These are phyloP conservation scores for Epichloe bromicola DNA, from an alignment of 2,329 filamentous ascomycete species.

Conservation along the genomic window DNA sequence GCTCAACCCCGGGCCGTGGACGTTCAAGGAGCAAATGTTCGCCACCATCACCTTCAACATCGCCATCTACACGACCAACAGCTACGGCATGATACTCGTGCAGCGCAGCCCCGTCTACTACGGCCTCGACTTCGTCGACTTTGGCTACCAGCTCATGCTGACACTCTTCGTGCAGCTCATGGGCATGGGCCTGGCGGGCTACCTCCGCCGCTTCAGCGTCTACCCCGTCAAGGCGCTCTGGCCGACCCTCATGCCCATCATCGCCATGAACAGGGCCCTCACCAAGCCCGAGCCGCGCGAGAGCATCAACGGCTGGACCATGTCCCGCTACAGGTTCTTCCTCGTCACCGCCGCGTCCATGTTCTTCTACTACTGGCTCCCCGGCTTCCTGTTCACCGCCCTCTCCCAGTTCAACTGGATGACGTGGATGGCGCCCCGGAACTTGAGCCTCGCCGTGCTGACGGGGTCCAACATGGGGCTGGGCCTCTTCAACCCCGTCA, in stretches of 20 bases:
- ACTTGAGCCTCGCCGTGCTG: conserved; percentile 25
- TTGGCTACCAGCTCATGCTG: conserved; percentile 34
- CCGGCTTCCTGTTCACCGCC: conserved; percentile 34
- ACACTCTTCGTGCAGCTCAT: conserved; percentile 36
- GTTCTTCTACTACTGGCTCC: conserved; percentile 42
- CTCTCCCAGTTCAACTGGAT: conserved; percentile 40
- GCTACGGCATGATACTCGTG: conserved; percentile 33
- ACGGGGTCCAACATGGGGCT: conserved; percentile 30
- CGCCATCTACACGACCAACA: conserved; percentile 32
- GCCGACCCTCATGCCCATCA: conserved; percentile 35
- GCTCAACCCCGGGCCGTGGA: conserved; percentile 41
- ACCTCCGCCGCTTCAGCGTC: conserved; percentile 36
- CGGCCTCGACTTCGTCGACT: conserved; percentile 24
- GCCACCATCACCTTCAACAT: conserved; percentile 46
- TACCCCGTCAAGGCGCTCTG: conserved; percentile 38
- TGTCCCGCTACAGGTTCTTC: conserved; percentile 35
- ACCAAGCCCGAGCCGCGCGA: conserved; percentile 15
- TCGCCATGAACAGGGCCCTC: conserved; percentile 34
- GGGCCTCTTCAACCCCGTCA: conserved; percentile 22
- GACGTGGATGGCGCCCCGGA: conserved; percentile 38
- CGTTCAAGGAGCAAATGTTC: conserved; percentile 47
- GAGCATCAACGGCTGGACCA: conserved; percentile 20
- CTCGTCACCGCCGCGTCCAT: conserved; percentile 26
- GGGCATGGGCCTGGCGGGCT: conserved; percentile 41
- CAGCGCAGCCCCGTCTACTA: conserved; percentile 33